Evolutionary conservation across 2,329 filamentous ascomycete species (phyloP).

Genomic region (Colletotrichum lini): DNA sequence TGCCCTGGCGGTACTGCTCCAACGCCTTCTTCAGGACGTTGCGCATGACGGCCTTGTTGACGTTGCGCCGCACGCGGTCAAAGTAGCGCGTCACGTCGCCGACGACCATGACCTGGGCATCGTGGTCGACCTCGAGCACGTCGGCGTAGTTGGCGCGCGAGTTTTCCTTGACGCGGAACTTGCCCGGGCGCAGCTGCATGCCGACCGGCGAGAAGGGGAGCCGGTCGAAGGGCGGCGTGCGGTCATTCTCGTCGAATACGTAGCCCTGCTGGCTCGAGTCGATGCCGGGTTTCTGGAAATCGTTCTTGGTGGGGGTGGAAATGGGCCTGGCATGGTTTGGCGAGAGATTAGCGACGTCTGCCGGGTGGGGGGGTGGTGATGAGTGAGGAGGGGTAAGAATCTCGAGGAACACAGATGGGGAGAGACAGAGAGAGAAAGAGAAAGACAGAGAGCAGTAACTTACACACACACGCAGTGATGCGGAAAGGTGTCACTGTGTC

Average conservation of each 20-base stretch:
- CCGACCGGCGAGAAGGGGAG: slow-evolving; percentile 39
- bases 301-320: slow-evolving; percentile 42
- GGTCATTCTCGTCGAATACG: slow-evolving; percentile 38
- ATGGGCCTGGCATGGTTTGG: slow-evolving; percentile 20
- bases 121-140: slow-evolving; percentile 41
- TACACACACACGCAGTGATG: slow-evolving; percentile 41
- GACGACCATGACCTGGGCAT: slow-evolving; percentile 41
- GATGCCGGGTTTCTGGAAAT: slow-evolving; percentile 42
- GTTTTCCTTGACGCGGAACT: slow-evolving; percentile 41
- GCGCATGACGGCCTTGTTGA: slow-evolving; percentile 41
- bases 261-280: slow-evolving; percentile 40
- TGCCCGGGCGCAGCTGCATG: slow-evolving; percentile 39
- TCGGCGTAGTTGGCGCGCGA: slow-evolving; percentile 41
- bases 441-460: slow-evolving; percentile 5
- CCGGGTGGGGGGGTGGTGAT: not conserved
- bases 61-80: slow-evolving; percentile 37
- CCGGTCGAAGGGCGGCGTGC: slow-evolving; percentile 39
- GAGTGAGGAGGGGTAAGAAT: slow-evolving; percentile 3
- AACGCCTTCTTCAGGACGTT: slow-evolving; percentile 39
- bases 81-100: slow-evolving; percentile 40
- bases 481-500: slow-evolving; percentile 41
- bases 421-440: not conserved
- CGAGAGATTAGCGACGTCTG: slow-evolving; percentile 27
- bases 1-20: slow-evolving; percentile 39
- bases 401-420: not conserved